These are phyloP conservation scores for Tubosaeta sp. DNA, from an alignment of 768 basidiomycete species.

Conservation along the genomic window DNA sequence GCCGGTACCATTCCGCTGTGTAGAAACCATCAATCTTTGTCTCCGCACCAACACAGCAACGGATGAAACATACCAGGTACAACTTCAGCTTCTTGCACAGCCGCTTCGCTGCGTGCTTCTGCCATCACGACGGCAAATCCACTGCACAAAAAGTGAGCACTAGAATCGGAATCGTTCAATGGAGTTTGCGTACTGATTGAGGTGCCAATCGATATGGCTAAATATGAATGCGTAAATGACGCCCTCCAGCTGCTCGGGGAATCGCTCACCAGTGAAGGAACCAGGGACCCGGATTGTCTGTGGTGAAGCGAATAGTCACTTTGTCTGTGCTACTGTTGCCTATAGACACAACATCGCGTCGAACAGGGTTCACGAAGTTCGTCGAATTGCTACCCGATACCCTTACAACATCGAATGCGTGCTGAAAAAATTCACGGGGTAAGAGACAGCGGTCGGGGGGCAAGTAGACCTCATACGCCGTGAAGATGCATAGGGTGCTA, in stretches of 20 bases:
- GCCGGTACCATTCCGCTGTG: not conserved
- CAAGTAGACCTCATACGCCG: slow-evolving; percentile 24
- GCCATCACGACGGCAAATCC: slow-evolving; percentile 20
- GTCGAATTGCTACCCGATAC: slow-evolving; percentile 20
- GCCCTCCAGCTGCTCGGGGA: no score
- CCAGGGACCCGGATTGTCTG: slow-evolving; percentile 63
- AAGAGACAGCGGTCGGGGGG: not conserved
- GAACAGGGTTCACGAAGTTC: slow-evolving; percentile 34
- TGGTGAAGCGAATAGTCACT: slow-evolving; percentile 52
- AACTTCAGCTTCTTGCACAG: not conserved
- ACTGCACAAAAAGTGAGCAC: slow-evolving; percentile 1
- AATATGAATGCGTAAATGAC: not conserved
- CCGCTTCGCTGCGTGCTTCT: slow-evolving; percentile 6
- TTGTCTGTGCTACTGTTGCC: slow-evolving; percentile 30
- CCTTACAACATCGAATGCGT: slow-evolving; percentile 31
- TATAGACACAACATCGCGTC: slow-evolving; percentile 24
- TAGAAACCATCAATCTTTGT: not conserved
- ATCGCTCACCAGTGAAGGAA: slow-evolving; percentile 35
- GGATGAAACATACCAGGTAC: not conserved
- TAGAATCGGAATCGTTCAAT: not conserved
- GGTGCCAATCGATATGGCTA: slow-evolving; percentile 20
- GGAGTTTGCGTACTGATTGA: slow-evolving; percentile 9
- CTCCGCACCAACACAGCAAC: not conserved
- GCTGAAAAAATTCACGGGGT: slow-evolving; percentile 23
- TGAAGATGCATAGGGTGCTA: slow-evolving; percentile 36